Conservation (phyloP, 1,139 yeast species). For the Pichia sp. region DNA sequence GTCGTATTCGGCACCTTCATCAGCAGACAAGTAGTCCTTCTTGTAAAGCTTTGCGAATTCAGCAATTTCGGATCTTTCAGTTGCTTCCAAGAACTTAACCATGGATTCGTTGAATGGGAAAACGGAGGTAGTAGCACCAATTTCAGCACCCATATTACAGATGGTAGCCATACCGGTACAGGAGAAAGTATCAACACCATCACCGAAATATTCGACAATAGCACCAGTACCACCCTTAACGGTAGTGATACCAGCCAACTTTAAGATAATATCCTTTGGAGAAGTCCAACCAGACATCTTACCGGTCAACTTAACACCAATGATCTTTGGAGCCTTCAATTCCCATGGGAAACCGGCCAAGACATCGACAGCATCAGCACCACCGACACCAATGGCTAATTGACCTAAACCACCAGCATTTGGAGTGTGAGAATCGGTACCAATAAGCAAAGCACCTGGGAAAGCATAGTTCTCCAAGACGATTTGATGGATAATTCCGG, state of each 20-base stretch:
- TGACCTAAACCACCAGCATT: constrained; percentile 99
- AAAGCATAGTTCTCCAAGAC: constrained; percentile 95
- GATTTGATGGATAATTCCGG: constrained; percentile 98
- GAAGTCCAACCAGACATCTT: constrained; percentile 96
- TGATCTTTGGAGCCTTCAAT: constrained; percentile 94
- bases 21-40: constrained; percentile 80
- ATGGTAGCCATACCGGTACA: constrained; percentile 99
- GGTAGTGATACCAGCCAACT: constrained; percentile 94
- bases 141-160: constrained; percentile 99
- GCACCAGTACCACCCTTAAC: constrained; percentile 99
- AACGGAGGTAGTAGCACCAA: constrained; percentile 97
- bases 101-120: constrained; percentile 95
- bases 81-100: constrained; percentile 85
- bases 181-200: constrained; percentile 91
- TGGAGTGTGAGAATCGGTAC: constrained; percentile 99
- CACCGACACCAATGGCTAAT: constrained; percentile 99
- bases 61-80: constrained; percentile 79
- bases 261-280: constrained; percentile 95
- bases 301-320: constrained; percentile 97
- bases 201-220: constrained; percentile 96
- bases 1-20: constrained; percentile 93
- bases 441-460: constrained; percentile 96
- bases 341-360: constrained; percentile 97
- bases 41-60: constrained; percentile 74
- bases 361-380: constrained; percentile 99